Percentiles rank a stretch among this genome's conserved stretches.
These are phyloP conservation scores for Cyberlindnera maclurae DNA, from an alignment of 805 yeast genomes.

Conservation along the genomic window DNA sequence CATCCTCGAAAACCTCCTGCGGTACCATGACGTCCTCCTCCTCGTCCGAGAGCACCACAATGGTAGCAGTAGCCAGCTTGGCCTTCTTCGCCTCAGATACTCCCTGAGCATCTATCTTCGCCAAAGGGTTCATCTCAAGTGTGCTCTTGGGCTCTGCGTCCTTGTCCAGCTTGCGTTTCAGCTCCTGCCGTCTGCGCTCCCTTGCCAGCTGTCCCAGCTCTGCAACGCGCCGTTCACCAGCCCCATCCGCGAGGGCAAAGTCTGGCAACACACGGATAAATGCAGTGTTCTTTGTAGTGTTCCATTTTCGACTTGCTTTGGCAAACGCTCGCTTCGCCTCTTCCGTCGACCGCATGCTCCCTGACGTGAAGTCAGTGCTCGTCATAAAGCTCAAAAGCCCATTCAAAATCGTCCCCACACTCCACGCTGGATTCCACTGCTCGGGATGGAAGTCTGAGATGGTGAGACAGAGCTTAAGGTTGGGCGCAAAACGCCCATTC, in stretches of 20 bases:
- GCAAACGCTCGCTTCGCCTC: slow-evolving; percentile 49
- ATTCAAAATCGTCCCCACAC: slow-evolving; percentile 77
- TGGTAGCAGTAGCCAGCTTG: slow-evolving; percentile 1
- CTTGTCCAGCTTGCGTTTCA: neutral
- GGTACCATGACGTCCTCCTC: neutral
- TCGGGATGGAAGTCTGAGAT: slow-evolving; percentile 94
- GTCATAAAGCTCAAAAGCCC: slow-evolving; percentile 91
- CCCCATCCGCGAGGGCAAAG: neutral
- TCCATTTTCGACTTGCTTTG: slow-evolving; percentile 36
- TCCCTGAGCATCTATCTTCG: neutral
- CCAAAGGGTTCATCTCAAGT: neutral
- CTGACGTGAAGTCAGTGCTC: slow-evolving; percentile 75
- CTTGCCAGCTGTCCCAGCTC: neutral
- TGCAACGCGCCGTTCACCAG: neutral
- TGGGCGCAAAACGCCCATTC: slow-evolving; percentile 74
- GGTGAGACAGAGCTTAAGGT: slow-evolving; percentile 70
- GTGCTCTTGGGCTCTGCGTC: slow-evolving; percentile 3
- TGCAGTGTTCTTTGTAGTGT: slow-evolving; percentile 2
- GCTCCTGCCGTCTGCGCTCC: slow-evolving; percentile 1
- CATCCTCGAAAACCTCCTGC: slow-evolving; percentile 1
- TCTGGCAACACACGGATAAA: neutral
- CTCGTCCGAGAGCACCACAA: slow-evolving; percentile 3
- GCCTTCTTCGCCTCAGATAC: neutral
- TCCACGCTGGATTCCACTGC: slow-evolving; percentile 94
- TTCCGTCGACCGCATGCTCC: slow-evolving; percentile 60